Conservation (phyloP, 495 filamentous ascomycete species). For the Talaromyces wortmannii region DNA sequence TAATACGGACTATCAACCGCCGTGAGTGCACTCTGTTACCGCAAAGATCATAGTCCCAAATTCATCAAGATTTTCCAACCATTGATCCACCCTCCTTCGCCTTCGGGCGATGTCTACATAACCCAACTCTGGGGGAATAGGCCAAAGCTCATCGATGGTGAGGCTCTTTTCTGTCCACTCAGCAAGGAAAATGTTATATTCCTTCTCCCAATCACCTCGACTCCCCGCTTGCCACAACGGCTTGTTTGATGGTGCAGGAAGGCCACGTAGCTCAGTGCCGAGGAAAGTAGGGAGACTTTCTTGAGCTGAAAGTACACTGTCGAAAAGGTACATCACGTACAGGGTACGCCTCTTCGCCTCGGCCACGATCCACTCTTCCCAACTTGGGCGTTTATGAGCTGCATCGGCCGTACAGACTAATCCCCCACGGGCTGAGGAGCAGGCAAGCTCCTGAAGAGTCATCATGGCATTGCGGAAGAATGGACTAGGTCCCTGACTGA, state of each 20-base stretch:
- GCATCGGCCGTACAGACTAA: conserved; percentile 35
- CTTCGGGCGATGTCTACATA: conserved; percentile 16
- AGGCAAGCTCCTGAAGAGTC: conserved; percentile 38
- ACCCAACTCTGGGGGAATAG: conserved; percentile 16
- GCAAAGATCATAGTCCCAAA: conserved; percentile 41
- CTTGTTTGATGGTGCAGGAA: conserved; percentile 29
- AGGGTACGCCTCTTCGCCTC: conserved; percentile 38
- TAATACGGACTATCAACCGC: neutral
- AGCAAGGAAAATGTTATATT: conserved; percentile 32
- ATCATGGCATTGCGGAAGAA: conserved; percentile 34
- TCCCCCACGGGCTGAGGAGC: conserved; percentile 22
- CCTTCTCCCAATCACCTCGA: conserved; percentile 29
- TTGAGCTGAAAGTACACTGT: conserved; percentile 31
- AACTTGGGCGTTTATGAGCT: conserved; percentile 26
- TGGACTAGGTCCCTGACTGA: conserved; percentile 12
- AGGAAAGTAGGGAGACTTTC: conserved; percentile 38
- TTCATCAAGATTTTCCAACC: conserved; percentile 38
- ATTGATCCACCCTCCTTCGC: conserved; percentile 28
- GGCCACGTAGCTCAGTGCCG: conserved; percentile 29
- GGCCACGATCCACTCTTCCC: conserved; percentile 43
- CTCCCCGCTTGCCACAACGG: conserved; percentile 25
- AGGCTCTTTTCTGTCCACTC: conserved; percentile 29
- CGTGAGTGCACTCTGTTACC: neutral
- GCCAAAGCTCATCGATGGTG: conserved; percentile 40
- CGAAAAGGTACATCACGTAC: conserved; percentile 43